A percentile compares a stretch with the other conserved stretches of the same genome.
Conservation (phyloP, 495 filamentous ascomycete species). For the Hypoxylon crocopeplum region DNA sequence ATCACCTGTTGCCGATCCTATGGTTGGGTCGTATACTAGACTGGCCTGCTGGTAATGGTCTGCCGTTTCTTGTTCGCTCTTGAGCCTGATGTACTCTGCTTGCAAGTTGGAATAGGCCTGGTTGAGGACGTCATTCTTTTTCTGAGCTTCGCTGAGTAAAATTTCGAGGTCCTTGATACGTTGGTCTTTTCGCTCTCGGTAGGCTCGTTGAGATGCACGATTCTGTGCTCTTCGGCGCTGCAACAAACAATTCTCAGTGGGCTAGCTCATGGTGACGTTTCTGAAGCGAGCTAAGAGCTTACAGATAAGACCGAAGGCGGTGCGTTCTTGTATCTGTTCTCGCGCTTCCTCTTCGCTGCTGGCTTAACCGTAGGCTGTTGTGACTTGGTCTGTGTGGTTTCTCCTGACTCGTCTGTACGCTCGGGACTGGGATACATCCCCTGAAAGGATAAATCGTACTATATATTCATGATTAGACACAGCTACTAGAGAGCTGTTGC, state of each 20-base stretch:
- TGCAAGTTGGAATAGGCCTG: constrained; percentile 51
- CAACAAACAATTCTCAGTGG: constrained; percentile 29
- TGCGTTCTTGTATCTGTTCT: constrained; percentile 59
- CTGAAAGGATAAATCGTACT: constrained; percentile 48
- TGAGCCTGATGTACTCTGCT: constrained; percentile 50
- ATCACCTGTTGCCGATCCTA: constrained; percentile 18
- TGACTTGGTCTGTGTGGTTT: constrained; percentile 47
- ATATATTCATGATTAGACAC: constrained; percentile 16
- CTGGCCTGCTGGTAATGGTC: constrained; percentile 25
- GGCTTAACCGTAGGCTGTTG: constrained; percentile 47
- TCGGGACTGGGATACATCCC: constrained; percentile 48
- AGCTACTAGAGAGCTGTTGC: not conserved
- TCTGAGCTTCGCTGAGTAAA: constrained; percentile 66
- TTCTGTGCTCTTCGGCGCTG: constrained; percentile 66
- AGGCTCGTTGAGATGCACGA: constrained; percentile 73
- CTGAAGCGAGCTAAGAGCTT: constrained; percentile 24
- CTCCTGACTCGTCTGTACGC: constrained; percentile 38
- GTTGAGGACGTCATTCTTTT: constrained; percentile 50
- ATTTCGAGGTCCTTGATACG: constrained; percentile 81
- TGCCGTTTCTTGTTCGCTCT: constrained; percentile 35
- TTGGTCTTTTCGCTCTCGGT: constrained; percentile 84
- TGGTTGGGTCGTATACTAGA: constrained; percentile 28
- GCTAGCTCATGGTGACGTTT: not conserved
- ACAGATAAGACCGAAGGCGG: constrained; percentile 56
- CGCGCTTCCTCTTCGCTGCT: constrained; percentile 52